These are phyloP conservation scores for Penicillium sp. DNA, from an alignment of 2,329 filamentous ascomycete species.

Conservation along the genomic window DNA sequence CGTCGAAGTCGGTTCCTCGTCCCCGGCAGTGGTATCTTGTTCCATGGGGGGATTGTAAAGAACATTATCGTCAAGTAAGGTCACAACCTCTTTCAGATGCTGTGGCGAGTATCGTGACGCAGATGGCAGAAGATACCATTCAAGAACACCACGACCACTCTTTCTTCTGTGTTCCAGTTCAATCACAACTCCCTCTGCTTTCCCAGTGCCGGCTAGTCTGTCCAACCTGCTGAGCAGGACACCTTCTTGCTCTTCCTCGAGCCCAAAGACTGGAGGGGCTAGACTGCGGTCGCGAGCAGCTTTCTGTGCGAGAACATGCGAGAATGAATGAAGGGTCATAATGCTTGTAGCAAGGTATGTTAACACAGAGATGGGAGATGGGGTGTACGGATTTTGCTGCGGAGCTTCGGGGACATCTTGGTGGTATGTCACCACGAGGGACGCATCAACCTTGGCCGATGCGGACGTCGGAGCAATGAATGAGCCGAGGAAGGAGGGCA, in stretches of 20 bases:
- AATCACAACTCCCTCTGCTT: slow-evolving; percentile 64
- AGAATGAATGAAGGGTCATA: slow-evolving; percentile 67
- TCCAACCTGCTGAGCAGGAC: slow-evolving; percentile 63
- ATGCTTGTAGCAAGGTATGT: slow-evolving; percentile 86
- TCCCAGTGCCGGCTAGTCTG: slow-evolving; percentile 29
- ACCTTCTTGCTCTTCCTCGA: slow-evolving; percentile 73
- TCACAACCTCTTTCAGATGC: slow-evolving; percentile 51
- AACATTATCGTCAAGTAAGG: slow-evolving; percentile 72
- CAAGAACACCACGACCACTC: slow-evolving; percentile 71
- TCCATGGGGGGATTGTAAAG: slow-evolving; percentile 56
- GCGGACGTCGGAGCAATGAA: slow-evolving; percentile 55
- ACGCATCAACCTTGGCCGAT: slow-evolving; percentile 48
- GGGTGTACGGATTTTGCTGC: slow-evolving; percentile 47
- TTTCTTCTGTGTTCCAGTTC: slow-evolving; percentile 83
- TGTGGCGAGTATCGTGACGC: slow-evolving; percentile 43
- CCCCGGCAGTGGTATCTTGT: slow-evolving; percentile 40
- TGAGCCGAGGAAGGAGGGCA: slow-evolving; percentile 67
- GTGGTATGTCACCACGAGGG: slow-evolving; percentile 78
- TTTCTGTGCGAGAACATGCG: slow-evolving; percentile 70
- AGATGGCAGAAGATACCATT: slow-evolving; percentile 60
- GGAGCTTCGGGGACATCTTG: slow-evolving; percentile 63
- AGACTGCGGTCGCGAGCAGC: slow-evolving; percentile 72
- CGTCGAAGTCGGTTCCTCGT: slow-evolving; percentile 64
- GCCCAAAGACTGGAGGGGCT: slow-evolving; percentile 71
- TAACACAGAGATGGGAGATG: slow-evolving; percentile 67